These are phyloP conservation scores for Fragilariopsis cylindrus DNA, from an alignment of 108 stramenopile genomes.

Conservation along the genomic window DNA sequence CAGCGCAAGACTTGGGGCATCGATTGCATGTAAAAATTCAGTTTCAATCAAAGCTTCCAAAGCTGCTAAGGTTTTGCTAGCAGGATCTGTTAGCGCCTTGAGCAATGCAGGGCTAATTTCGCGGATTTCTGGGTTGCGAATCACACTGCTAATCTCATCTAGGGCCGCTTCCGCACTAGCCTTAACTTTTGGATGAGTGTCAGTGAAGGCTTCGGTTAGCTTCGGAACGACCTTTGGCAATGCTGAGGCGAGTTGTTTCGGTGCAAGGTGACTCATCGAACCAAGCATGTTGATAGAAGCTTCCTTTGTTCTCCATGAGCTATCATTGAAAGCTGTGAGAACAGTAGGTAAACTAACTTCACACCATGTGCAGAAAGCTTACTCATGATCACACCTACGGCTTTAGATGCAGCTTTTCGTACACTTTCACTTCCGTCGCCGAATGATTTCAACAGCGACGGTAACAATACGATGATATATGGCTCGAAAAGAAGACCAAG, in stretches of 20 bases:
- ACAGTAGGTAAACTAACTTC: constrained; percentile 96
- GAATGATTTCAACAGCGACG: constrained; percentile 93
- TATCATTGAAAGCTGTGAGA: constrained; percentile 90
- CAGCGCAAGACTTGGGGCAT: constrained; percentile 97
- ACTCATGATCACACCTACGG: constrained; percentile 93
- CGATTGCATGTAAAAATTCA: constrained; percentile 97
- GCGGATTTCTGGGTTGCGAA: constrained; percentile 96
- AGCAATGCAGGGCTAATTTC: constrained; percentile 74
- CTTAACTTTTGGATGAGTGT: constrained; percentile 98
- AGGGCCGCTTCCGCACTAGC: constrained; percentile 89
- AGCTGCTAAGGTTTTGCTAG: constrained; percentile 64
- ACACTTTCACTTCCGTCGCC: constrained; percentile 92
- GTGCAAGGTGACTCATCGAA: constrained; percentile 96
- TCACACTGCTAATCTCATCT: constrained; percentile 94
- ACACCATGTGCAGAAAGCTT: constrained; percentile 95
- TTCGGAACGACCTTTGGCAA: constrained; percentile 97
- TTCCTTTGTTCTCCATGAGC: constrained; percentile 96
- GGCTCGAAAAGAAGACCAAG: constrained; percentile 99
- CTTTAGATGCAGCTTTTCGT: constrained; percentile 85
- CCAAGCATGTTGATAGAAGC: constrained; percentile 97
- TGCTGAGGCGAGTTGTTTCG: constrained; percentile 95
- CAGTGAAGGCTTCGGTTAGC: constrained; percentile 93
- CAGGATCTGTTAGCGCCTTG: constrained; percentile 92
- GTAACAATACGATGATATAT: constrained; percentile 96
- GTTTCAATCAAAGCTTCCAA: constrained; percentile 87